Percentiles rank a stretch among this genome's conserved stretches.
Conservation (phyloP, 2,329 filamentous ascomycete species). For the Cordyceps militaris region DNA sequence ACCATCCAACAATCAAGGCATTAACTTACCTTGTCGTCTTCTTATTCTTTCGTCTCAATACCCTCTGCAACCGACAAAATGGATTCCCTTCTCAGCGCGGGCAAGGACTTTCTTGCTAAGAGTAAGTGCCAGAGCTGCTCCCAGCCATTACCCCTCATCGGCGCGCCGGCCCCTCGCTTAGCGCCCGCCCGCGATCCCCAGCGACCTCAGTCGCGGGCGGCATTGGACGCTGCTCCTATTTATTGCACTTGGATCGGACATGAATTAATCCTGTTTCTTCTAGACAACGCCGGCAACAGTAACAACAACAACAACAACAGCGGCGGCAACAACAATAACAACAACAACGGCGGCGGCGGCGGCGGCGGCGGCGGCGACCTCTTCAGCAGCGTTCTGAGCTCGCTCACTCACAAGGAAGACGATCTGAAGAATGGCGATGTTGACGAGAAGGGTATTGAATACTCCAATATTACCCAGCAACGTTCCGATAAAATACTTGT, state of each 20-base stretch:
- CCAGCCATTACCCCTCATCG: conserved; percentile 3
- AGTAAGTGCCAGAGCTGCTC: conserved; percentile 3
- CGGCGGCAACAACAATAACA: background rate
- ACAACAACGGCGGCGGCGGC: conserved; percentile 29
- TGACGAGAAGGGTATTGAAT: conserved; percentile 39
- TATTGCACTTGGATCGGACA: background rate
- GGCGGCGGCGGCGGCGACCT: conserved; percentile 40
- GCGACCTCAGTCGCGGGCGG: no score
- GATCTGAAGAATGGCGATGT: conserved; percentile 41
- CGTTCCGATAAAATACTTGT: background rate
- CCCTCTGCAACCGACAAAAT: conserved; percentile 18
- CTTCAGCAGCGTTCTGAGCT: conserved; percentile 42
- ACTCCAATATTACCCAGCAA: background rate
- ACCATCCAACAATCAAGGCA: background rate
- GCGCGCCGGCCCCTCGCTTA: conserved; percentile 1
- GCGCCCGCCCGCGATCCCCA: background rate
- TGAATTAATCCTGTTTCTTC: background rate
- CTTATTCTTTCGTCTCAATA: background rate
- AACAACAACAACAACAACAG: conserved; percentile 34
- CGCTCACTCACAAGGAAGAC: conserved; percentile 43
- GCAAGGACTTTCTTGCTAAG: conserved; percentile 29
- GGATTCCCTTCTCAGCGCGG: conserved; percentile 32
- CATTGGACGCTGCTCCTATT: no score
- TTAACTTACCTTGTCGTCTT: background rate
- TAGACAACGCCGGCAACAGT: background rate